phyloP scores from a whole-genome alignment of 352 stramenopile genomes.

The Aphanomyces stellatus region DNA sequence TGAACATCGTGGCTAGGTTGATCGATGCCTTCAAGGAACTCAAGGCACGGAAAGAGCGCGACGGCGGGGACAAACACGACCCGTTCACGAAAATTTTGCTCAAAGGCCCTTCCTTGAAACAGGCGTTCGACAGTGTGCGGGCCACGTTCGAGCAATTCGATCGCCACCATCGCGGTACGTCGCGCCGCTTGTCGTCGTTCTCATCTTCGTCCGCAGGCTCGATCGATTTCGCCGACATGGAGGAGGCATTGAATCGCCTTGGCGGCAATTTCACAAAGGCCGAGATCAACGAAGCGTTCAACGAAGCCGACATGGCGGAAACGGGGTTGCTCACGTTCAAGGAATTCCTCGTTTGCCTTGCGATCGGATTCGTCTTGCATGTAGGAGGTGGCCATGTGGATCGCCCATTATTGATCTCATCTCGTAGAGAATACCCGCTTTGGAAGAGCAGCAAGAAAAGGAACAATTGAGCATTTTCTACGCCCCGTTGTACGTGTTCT shows the following conservation, averaged over 20 bases:
- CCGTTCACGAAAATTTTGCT: conserved; percentile 74
- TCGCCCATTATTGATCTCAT: background rate
- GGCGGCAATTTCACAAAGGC: conserved; percentile 62
- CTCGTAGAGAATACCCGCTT: conserved; percentile 64
- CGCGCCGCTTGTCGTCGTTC: background rate
- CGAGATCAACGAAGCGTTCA: conserved; percentile 62
- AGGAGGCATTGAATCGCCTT: conserved; percentile 63
- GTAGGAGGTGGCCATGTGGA: conserved; percentile 27
- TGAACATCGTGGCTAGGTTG: conserved; percentile 33
- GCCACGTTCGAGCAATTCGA: conserved; percentile 60
- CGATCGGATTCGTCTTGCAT: conserved; percentile 79
- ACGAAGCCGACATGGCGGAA: conserved; percentile 80
- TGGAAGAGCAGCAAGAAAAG: conserved; percentile 28
- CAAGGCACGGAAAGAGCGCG: conserved; percentile 45
- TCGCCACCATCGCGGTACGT: conserved; percentile 39
- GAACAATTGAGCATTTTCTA: conserved; percentile 75
- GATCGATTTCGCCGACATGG: conserved; percentile 67
- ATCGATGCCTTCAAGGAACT: conserved; percentile 68
- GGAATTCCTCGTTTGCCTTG: conserved; percentile 82
- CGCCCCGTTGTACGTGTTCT: conserved; percentile 44
- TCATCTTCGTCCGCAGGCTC: conserved; percentile 25
- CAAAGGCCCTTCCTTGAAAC: conserved; percentile 44
- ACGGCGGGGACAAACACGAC: conserved; percentile 35
- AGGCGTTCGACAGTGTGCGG: conserved; percentile 72
- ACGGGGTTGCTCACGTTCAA: conserved; percentile 77